A percentile compares a stretch with the other conserved stretches of the same genome.
phyloP scores from a whole-genome alignment of 2,329 filamentous ascomycete species.

The Fusarium temperatum region DNA sequence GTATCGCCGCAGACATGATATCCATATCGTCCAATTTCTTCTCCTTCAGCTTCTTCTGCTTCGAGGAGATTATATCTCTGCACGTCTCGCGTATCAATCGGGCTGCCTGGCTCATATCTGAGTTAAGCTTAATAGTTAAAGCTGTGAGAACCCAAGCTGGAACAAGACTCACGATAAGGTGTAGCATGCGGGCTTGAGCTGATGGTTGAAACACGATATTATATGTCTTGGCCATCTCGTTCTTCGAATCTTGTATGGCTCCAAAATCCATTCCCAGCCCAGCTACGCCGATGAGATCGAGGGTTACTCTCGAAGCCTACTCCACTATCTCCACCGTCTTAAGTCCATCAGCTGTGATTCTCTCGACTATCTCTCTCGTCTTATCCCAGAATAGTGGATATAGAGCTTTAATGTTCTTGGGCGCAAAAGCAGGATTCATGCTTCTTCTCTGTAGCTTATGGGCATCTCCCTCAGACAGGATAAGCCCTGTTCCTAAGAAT shows the following conservation, averaged over 20 bases:
- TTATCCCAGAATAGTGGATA: slow-evolving; percentile 88
- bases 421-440: slow-evolving; percentile 84
- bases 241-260: slow-evolving; percentile 68
- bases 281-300: slow-evolving; percentile 79
- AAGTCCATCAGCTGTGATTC: slow-evolving; percentile 59
- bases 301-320: slow-evolving; percentile 73
- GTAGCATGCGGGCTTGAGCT: slow-evolving; percentile 62
- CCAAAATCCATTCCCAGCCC: slow-evolving; percentile 76
- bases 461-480: slow-evolving; percentile 91
- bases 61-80: slow-evolving; percentile 72
- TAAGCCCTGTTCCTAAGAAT: slow-evolving; percentile 75
- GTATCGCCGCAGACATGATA: slow-evolving; percentile 81
- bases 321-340: slow-evolving; percentile 63
- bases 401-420: slow-evolving; percentile 84
- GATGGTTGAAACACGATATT: slow-evolving; percentile 62
- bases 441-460: slow-evolving; percentile 83
- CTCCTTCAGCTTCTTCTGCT: slow-evolving; percentile 63
- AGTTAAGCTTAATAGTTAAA: slow-evolving; percentile 78
- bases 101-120: slow-evolving; percentile 66
- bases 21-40: slow-evolving; percentile 67
- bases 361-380: slow-evolving; percentile 70
- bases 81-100: slow-evolving; percentile 71
- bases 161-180: slow-evolving; percentile 67
- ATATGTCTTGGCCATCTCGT: slow-evolving; percentile 66
- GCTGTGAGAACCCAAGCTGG: slow-evolving; percentile 66